Conservation (phyloP, 1,284 basidiomycete species). For the Trichosporon faecale region DNA sequence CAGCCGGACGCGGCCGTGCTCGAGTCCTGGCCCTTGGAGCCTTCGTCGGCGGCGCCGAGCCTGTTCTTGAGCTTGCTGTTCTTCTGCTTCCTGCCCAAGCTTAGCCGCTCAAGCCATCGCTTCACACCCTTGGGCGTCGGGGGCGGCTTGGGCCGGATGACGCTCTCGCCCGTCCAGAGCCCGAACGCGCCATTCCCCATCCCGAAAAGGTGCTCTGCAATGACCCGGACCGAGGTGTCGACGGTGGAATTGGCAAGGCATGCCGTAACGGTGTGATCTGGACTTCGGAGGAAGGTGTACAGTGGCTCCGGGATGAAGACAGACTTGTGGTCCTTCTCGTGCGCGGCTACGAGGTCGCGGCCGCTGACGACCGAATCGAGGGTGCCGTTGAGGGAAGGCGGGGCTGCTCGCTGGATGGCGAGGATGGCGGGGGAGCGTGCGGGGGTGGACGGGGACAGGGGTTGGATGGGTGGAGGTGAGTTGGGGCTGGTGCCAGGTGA, state of each 20-base stretch:
- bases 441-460: background rate
- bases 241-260: conserved; percentile 25
- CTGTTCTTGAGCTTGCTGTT: background rate
- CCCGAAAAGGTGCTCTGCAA: conserved; percentile 29
- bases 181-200: conserved; percentile 24
- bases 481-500: background rate
- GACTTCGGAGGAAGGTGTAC: conserved; percentile 23
- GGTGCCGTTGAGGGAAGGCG: conserved; percentile 11
- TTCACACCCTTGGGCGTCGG: background rate
- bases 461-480: background rate
- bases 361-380: conserved; percentile 16
- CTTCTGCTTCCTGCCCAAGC: conserved; percentile 9
- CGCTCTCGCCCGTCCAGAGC: conserved; percentile 18
- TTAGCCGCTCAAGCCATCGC: conserved; percentile 18
- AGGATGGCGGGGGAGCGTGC: conserved; percentile 18
- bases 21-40: background rate
- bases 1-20: background rate
- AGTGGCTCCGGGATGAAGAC: conserved; percentile 22
- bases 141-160: background rate
- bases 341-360: conserved; percentile 19
- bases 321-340: conserved; percentile 16
- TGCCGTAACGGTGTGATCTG: conserved; percentile 24
- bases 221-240: conserved; percentile 27
- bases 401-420: conserved; percentile 16
- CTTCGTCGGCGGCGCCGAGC: conserved; percentile 10